Evolutionary conservation across 139 green algal genomes (phyloP).

Genomic region (Chlamydomonas incerta): DNA sequence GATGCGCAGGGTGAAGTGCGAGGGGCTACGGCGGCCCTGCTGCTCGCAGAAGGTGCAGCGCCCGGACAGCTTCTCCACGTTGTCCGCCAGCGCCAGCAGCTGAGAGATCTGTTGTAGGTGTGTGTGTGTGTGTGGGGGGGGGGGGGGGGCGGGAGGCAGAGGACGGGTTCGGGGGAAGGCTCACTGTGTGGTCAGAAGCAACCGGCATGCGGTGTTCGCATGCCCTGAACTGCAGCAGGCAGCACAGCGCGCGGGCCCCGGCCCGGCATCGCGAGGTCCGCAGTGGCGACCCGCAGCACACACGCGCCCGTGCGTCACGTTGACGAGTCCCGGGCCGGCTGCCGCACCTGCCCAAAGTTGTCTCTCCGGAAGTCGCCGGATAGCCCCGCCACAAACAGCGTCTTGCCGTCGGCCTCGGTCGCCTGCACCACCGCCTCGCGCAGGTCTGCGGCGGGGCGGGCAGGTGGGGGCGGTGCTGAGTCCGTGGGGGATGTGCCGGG

Average conservation of each 20-base stretch:
- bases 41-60: constrained; percentile 74
- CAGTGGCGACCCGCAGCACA: too few relatives aligned
- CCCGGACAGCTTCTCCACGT: constrained; percentile 79
- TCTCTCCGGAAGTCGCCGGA: constrained; percentile 79
- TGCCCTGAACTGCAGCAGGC: too few relatives aligned
- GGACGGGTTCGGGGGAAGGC: not conserved
- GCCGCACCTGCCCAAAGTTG: constrained; percentile 6
- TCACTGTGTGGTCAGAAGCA: too few relatives aligned
- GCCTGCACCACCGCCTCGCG: constrained; percentile 63
- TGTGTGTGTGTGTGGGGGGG: not conserved
- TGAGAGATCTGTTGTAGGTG: not conserved
- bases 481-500: not conserved
- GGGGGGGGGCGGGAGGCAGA: not conserved
- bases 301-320: too few relatives aligned
- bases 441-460: constrained; percentile 75
- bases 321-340: not conserved
- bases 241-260: too few relatives aligned
- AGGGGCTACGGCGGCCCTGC: not conserved
- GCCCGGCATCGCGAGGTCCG: too few relatives aligned
- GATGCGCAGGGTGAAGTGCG: constrained; percentile 82
- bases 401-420: constrained; percentile 76
- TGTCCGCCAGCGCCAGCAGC: constrained; percentile 84
- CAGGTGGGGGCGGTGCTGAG: constrained; percentile 19
- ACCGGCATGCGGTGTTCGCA: too few relatives aligned
- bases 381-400: constrained; percentile 76